Evolutionary conservation across 176 grass and related monocot genomes (phyloP).

Genomic region (Cymbopogon citratus): DNA sequence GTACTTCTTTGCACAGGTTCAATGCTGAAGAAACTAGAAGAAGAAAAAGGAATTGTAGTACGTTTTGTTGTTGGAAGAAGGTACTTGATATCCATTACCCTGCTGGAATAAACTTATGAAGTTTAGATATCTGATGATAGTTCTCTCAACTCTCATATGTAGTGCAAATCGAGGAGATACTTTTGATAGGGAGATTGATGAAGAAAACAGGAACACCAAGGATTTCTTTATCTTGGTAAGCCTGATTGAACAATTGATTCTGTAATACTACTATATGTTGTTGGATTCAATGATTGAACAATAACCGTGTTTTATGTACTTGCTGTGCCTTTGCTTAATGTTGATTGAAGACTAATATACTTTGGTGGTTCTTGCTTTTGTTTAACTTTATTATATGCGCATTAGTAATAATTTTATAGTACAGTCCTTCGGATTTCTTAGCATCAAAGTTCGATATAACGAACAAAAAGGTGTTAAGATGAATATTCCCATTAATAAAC

Average conservation of each 20-base stretch:
- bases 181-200: constrained; percentile 78
- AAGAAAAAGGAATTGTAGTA: constrained; percentile 84
- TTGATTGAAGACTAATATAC: constrained; percentile 17
- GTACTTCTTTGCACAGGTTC: constrained; percentile 52
- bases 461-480: not conserved
- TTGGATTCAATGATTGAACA: not conserved
- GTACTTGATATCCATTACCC: constrained; percentile 33
- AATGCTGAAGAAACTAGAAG: constrained; percentile 86
- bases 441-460: constrained; percentile 5
- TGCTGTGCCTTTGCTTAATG: not conserved
- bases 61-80: constrained; percentile 97
- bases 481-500: not conserved
- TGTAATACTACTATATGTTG: not conserved
- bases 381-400: not conserved
- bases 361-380: constrained; percentile 18
- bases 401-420: not conserved
- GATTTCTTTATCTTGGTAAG: constrained; percentile 91
- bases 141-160: constrained; percentile 24
- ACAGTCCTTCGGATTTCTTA: not conserved
- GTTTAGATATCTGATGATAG: constrained; percentile 41
- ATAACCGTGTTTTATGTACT: not conserved
- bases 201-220: constrained; percentile 78
- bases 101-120: constrained; percentile 15
- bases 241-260: constrained; percentile 21
- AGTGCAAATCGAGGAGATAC: constrained; percentile 81